Conservation (phyloP, 768 basidiomycete genomes). For the Gymnopilus junonius region DNA sequence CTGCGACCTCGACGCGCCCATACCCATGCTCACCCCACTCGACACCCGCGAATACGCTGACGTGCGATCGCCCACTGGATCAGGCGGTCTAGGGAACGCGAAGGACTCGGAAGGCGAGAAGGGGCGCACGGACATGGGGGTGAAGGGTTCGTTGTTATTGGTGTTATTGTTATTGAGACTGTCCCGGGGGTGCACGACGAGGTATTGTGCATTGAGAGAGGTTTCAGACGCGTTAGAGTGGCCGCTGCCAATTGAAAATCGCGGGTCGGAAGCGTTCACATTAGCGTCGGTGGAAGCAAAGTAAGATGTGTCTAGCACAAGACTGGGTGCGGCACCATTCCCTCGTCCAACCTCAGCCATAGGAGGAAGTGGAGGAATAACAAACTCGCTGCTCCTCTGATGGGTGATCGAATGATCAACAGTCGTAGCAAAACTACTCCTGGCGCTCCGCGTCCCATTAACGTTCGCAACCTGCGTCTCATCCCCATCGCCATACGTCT, state of each 20-base stretch:
- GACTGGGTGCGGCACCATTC: conserved; percentile 31
- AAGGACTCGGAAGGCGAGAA: conserved; percentile 73
- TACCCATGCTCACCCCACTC: too few relatives aligned
- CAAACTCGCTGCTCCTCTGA: background rate
- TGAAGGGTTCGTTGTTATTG: conserved; percentile 33
- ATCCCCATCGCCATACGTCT: conserved; percentile 30
- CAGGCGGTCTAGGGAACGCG: conserved; percentile 64
- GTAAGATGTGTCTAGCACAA: conserved; percentile 33
- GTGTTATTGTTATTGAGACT: conserved; percentile 25
- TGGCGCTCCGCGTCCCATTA: conserved; percentile 31
- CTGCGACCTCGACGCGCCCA: too few relatives aligned
- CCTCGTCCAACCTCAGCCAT: conserved; percentile 57
- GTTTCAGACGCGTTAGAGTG: conserved; percentile 33
- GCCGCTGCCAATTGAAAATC: conserved; percentile 46
- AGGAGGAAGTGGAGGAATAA: conserved; percentile 49
- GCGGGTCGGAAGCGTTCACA: conserved; percentile 16
- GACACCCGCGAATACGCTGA: conserved; percentile 24
- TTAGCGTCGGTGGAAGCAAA: conserved; percentile 10
- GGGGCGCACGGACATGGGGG: conserved; percentile 66
- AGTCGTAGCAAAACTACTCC: conserved; percentile 72
- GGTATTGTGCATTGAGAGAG: conserved; percentile 38
- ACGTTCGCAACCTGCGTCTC: conserved; percentile 21
- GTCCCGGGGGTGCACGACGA: conserved; percentile 33
- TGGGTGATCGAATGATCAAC: conserved; percentile 40
- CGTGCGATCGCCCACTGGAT: conserved; percentile 15